Percentiles rank a stretch among this genome's conserved stretches.
These are phyloP conservation scores for Rutstroemia sp. DNA, from an alignment of 2,329 filamentous ascomycete genomes.

Conservation along the genomic window DNA sequence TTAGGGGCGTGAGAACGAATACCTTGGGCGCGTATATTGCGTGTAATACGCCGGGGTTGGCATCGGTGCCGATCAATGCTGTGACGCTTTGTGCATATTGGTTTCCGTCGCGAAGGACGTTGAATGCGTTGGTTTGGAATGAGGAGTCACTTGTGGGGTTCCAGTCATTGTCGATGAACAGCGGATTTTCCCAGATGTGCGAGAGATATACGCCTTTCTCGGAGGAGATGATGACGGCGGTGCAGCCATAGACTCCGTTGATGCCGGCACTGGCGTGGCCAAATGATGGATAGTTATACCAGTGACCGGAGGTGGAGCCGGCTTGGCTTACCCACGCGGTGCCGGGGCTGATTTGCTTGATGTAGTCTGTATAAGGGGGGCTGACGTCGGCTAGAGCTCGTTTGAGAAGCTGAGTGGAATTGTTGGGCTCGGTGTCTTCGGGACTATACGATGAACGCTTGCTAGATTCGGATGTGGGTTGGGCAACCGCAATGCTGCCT, in stretches of 20 bases:
- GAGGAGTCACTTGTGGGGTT: neutral
- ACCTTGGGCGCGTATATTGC: neutral
- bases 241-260: neutral
- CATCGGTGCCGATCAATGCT: neutral
- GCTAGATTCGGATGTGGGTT: neutral
- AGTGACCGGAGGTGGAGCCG: neutral
- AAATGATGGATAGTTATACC: neutral
- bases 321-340: neutral
- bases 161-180: neutral
- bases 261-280: neutral
- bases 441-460: neutral
- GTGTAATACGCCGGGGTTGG: neutral
- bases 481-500: neutral
- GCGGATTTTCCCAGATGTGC: neutral
- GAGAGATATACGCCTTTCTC: neutral
- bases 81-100: neutral
- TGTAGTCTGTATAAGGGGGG: neutral
- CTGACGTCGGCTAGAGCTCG: neutral
- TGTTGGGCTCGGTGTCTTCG: neutral
- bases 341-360: neutral
- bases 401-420: neutral
- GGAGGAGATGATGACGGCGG: neutral
- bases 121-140: neutral
- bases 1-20: neutral
- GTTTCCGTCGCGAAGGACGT: neutral